Conservation (phyloP, 148 eudicot genomes). For the Dysphania ambrosioides region DNA sequence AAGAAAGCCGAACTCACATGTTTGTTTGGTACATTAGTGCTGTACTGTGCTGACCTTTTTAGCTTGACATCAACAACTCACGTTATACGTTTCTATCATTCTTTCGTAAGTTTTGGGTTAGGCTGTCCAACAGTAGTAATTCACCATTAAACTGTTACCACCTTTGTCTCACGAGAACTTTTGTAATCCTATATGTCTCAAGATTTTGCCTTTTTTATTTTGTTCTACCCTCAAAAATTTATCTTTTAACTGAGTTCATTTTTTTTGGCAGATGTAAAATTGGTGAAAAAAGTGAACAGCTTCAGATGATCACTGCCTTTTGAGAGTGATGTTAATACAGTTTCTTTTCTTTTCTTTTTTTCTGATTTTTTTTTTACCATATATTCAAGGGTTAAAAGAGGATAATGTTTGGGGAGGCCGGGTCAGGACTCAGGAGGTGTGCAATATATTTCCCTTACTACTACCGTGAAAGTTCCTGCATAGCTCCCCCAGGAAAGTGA, state of each 20-base stretch:
- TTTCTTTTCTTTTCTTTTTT: constrained; percentile 20
- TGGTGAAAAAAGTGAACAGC: constrained; percentile 34
- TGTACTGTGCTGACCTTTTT: background rate
- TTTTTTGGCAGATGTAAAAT: constrained; percentile 37
- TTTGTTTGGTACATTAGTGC: background rate
- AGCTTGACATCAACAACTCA: background rate
- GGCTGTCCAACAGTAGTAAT: background rate
- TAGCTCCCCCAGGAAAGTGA: constrained; percentile 22
- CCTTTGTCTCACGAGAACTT: too few relatives aligned
- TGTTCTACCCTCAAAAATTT: too few relatives aligned
- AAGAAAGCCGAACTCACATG: background rate
- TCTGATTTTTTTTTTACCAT: constrained; percentile 27
- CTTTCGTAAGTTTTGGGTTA: background rate
- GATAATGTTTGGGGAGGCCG: constrained; percentile 18
- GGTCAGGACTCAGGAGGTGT: constrained; percentile 20
- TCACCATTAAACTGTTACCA: too few relatives aligned
- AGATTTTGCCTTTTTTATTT: too few relatives aligned
- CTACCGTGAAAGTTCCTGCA: constrained; percentile 23
- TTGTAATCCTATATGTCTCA: too few relatives aligned
- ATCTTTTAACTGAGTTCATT: too few relatives aligned
- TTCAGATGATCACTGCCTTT: constrained; percentile 28
- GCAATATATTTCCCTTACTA: constrained; percentile 12
- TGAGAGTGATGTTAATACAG: constrained; percentile 42
- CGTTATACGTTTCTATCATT: background rate
- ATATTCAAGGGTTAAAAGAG: constrained; percentile 23